A percentile compares a stretch with the other conserved stretches of the same genome.
Conservation (phyloP, 2,329 filamentous ascomycete genomes). For the Xylaria arbuscula region DNA sequence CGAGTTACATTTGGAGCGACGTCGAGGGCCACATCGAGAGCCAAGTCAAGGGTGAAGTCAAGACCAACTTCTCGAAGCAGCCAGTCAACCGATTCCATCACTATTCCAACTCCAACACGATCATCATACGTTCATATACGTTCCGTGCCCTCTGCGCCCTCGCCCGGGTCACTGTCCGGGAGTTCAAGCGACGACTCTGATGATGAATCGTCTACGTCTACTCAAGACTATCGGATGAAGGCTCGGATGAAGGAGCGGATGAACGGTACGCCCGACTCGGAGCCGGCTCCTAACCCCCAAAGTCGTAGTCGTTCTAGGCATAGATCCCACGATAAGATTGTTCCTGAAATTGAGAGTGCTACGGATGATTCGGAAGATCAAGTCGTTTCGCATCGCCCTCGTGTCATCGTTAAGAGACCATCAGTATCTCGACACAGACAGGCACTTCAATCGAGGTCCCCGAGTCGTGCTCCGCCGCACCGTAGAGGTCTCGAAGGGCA, state of each 20-base stretch:
- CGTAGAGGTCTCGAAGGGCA: conserved; percentile 41
- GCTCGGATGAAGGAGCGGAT: conserved; percentile 40
- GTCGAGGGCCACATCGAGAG: conserved; percentile 31
- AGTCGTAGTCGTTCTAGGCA: conserved; percentile 34
- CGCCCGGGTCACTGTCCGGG: conserved; percentile 52
- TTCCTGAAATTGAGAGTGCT: conserved; percentile 34
- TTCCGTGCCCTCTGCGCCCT: conserved; percentile 54
- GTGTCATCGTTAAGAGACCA: conserved; percentile 38
- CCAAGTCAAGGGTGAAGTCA: conserved; percentile 36
- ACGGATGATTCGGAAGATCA: conserved; percentile 37
- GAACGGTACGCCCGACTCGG: conserved; percentile 38
- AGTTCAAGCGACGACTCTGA: conserved; percentile 52
- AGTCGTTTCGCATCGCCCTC: conserved; percentile 26
- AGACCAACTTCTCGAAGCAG: conserved; percentile 39
- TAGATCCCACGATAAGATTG: conserved; percentile 30
- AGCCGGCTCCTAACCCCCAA: conserved; percentile 34
- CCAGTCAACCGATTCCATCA: conserved; percentile 34
- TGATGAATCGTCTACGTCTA: conserved; percentile 34
- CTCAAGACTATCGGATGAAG: conserved; percentile 32
- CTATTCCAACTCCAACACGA: conserved; percentile 47
- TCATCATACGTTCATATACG: conserved; percentile 53
- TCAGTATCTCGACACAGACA: conserved; percentile 41
- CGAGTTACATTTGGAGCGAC: conserved; percentile 25
- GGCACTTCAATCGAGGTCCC: conserved; percentile 45
- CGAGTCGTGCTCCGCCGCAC: conserved; percentile 43